Evolutionary conservation across 1,139 yeast genomes (phyloP).

Genomic region (Geotrichum reessii): DNA sequence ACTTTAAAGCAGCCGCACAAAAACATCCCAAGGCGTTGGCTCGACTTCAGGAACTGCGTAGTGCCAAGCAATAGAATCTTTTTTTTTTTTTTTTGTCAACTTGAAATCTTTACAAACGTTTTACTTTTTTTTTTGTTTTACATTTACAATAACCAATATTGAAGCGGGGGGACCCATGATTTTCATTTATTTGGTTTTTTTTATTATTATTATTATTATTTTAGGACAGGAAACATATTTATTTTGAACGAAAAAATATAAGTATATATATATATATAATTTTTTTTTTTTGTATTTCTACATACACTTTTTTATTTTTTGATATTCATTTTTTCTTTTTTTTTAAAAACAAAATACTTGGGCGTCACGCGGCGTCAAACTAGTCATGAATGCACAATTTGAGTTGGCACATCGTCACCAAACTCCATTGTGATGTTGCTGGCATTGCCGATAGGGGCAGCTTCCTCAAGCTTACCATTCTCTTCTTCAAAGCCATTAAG

Average conservation of each 20-base stretch:
- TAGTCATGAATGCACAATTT: constrained; percentile 1
- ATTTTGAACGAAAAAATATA: neutral
- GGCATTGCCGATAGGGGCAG: neutral
- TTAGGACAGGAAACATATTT: neutral
- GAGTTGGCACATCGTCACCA: constrained; percentile 16
- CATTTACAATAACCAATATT: too few species aligned
- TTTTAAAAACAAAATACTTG: neutral
- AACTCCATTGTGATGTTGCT: constrained; percentile 4
- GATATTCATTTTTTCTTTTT: neutral
- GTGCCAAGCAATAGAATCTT: neutral
- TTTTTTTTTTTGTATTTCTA: neutral
- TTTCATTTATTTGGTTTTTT: too few species aligned
- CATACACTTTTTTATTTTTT: neutral
- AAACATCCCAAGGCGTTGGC: constrained; percentile 52
- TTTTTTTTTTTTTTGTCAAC: neutral
- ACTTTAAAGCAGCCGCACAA: constrained; percentile 53
- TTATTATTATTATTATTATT: neutral
- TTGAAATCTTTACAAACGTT: too few species aligned
- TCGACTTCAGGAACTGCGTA: constrained; percentile 34
- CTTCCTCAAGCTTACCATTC: neutral
- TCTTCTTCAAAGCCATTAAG: constrained; percentile 4
- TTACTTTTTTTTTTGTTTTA: too few species aligned
- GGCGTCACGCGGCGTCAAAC: neutral
- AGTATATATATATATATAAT: too few species aligned
- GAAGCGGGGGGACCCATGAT: too few species aligned